Evolutionary conservation across 106 monocot species (phyloP), one percentile per base, ranked within the genome.

Genomic region (Vanilla planifolia): DNA sequence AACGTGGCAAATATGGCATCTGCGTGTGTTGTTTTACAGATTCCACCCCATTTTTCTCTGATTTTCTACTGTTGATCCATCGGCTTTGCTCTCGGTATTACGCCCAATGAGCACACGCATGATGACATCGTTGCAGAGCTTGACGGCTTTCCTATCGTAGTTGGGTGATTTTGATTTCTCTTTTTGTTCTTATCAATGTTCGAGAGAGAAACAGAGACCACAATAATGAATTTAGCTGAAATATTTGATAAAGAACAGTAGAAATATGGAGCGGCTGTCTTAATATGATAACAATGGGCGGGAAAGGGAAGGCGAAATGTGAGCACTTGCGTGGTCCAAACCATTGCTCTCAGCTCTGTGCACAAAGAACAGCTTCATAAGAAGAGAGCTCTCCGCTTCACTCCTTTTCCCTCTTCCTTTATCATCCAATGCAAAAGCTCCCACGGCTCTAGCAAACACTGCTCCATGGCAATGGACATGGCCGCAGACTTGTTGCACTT

Each of bases 391-490:
- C 59, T 20, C 3, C 24, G 30, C 10, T 23, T 13, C 48, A 11
- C 23, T 22, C 41, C 37, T 26, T 29, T 25, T 30, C 24, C 44
- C 14, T 25, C 45, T 15, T 14, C 15, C 41, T 20, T n/a, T 50
- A 23, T 1, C 11, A 8, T 23, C 13, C 15, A 65, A 51, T 52
- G n/a, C 1, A 52, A 51, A 35, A 50, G 39, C 33, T 3, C 33
- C 46, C 57, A n/a, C 17, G 10, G 2, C 16, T 16, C 57, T 17
- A 33, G 33, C 35, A n/a, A 32, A 17, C 16, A 30, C 1, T 17
- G 14, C 19, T 62, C 16, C 26, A 25, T 48, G 47, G 19, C 37
- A 29, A 65, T 65, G 73, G 73, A 65, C 64, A 16, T 51, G 0
- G 27, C 8, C 9, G 6, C 51, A 36, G 51, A 73, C 22, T 53